Base-by-base conservation (phyloP, 1,139 yeast genomes). In the Sugiyamaella grinbergsii region DNA sequence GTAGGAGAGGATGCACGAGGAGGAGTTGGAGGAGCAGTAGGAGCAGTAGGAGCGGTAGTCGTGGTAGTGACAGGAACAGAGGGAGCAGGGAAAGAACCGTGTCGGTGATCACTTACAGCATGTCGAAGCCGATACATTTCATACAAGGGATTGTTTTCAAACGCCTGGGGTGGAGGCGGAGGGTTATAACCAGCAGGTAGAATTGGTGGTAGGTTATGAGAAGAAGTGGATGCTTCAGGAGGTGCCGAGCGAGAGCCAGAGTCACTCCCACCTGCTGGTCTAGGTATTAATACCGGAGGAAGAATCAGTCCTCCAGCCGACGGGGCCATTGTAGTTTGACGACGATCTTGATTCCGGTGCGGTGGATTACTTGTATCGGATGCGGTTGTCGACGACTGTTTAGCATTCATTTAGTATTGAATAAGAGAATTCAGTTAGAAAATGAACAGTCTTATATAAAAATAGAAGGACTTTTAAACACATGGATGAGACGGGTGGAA, bases 121-220 rank as follows among this genome's bases (percentile, higher is more conserved):
- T 47, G 46, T 11, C 51, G 20, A n/a, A 41, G 32, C 8, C 37
- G 51, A 34, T 48, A 48, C 28, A 48, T 23, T 18, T 42, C 38
- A 32, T 40, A 47, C 11, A 47, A 3, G 5, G 36, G 42, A 22
- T 42, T 42, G 5, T 29, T 36, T 7, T 42, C 47, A 28, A 48
- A 39, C 1, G 47, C 34, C 10, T 16, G 32, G 20, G 40, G 42
- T 5, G 47, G 41, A 22, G 42, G 34, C 10, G 24, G 34, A 10
- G 19, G 18, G 26, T 29, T n/a, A 28, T 40, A 24, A n/a, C 22
- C 16, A 10, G 22, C 31, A 22, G 29, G 32, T 3, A 28, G 33
- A 13, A 42, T 31, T 26, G 37, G 37, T 2, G 45, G 37, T 31
- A 32, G 13, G 22, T 26, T 32, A 3, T n/a, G 36, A 40, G 28